These are phyloP conservation scores for Cyberlindnera xylosilytica DNA, from an alignment of 805 yeast species.

Conservation along the genomic window DNA sequence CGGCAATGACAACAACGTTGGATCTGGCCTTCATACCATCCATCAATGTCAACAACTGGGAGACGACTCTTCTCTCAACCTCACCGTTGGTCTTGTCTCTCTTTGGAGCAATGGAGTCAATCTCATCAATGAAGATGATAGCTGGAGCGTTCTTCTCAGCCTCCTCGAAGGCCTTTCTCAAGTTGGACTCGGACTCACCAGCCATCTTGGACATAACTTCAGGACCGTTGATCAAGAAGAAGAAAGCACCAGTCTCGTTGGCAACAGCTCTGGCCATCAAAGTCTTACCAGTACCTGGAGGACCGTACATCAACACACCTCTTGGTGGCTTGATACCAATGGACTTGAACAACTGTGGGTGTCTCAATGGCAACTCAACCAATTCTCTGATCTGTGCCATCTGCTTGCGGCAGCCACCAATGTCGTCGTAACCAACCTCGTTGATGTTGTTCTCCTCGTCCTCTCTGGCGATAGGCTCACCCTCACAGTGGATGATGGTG, in stretches of 20 bases:
- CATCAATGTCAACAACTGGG: constrained; percentile 95
- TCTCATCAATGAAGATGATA: constrained; percentile 96
- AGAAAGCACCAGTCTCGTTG: constrained; percentile 98
- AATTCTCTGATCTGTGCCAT: constrained; percentile 99
- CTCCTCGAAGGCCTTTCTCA: constrained; percentile 98
- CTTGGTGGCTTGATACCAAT: constrained; percentile 99
- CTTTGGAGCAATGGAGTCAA: constrained; percentile 98
- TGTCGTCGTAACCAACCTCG: constrained; percentile 98
- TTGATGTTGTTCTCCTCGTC: constrained; percentile 95
- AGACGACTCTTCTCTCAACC: constrained; percentile 98
- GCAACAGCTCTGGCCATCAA: constrained; percentile 99
- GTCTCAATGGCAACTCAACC: constrained; percentile 97
- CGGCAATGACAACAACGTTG: constrained; percentile 97
- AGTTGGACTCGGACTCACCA: constrained; percentile 96
- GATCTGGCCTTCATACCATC: constrained; percentile 99
- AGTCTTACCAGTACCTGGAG: constrained; percentile 99
- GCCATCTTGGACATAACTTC: constrained; percentile 99
- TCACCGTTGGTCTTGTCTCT: constrained; percentile 99
- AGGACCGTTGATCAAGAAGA: constrained; percentile 97
- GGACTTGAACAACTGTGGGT: constrained; percentile 95
- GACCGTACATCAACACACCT: constrained; percentile 97
- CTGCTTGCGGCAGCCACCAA: constrained; percentile 98
- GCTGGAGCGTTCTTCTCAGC: constrained; percentile 99
- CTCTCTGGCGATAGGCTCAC: constrained; percentile 97
- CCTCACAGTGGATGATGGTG: constrained; percentile 96